Evolutionary conservation across 2,329 filamentous ascomycete genomes (phyloP).

Genomic region (Ascochyta lentis): DNA sequence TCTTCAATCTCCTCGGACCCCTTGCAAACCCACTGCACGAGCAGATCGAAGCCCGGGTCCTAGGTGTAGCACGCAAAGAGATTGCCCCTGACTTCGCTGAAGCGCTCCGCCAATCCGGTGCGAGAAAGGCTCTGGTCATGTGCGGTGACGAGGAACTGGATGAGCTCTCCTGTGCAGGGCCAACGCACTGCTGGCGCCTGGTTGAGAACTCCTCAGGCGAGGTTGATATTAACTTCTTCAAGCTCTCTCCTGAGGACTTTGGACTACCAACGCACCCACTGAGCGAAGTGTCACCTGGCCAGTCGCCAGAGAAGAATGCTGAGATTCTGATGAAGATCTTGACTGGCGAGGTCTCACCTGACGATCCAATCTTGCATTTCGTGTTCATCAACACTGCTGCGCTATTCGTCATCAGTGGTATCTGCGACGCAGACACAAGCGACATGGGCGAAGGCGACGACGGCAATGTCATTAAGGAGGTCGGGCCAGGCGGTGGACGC

Average conservation of each 20-base stretch:
- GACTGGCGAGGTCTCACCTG: conserved; percentile 71
- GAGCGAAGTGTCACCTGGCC: conserved; percentile 79
- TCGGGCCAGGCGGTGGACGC: conserved; percentile 82
- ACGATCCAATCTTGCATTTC: conserved; percentile 90
- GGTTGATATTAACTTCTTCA: conserved; percentile 76
- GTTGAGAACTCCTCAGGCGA: conserved; percentile 56
- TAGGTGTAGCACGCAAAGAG: conserved; percentile 89
- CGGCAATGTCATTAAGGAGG: conserved; percentile 78
- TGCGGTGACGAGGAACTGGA: conserved; percentile 96
- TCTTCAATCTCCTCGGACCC: conserved; percentile 96
- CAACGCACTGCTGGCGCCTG: conserved; percentile 87
- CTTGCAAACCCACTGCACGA: conserved; percentile 86
- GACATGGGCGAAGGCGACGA: conserved; percentile 82
- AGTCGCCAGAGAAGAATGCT: conserved; percentile 86
- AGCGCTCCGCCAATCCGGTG: conserved; percentile 76
- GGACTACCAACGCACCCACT: conserved; percentile 79
- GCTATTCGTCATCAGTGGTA: conserved; percentile 81
- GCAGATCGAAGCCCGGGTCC: conserved; percentile 81
- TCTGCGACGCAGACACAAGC: conserved; percentile 84
- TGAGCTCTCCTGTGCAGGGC: conserved; percentile 90
- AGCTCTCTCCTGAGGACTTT: conserved; percentile 82
- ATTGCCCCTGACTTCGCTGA: conserved; percentile 90
- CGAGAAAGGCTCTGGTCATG: conserved; percentile 84
- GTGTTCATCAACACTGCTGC: conserved; percentile 94
- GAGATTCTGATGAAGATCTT: conserved; percentile 80